Conservation (phyloP, 2,329 filamentous ascomycete species). For the Colletotrichum coccodes region DNA sequence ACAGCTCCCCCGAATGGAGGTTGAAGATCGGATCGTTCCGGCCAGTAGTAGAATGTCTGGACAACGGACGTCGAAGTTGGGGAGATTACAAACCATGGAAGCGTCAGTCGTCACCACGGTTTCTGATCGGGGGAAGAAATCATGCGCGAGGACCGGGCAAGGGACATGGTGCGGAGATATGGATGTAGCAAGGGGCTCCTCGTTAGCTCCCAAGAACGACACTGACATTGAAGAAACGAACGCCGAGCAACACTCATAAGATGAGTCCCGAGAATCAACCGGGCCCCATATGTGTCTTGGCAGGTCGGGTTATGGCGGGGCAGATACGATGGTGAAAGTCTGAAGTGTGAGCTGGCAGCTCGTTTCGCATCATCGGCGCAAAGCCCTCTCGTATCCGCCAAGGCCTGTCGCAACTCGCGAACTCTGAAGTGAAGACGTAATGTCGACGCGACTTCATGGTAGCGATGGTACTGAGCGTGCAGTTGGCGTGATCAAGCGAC, state of each 20-base stretch:
- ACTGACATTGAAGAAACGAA: neutral
- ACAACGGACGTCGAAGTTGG: neutral
- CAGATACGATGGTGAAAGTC: slow-evolving; percentile 5
- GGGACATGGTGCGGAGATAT: neutral
- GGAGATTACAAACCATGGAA: neutral
- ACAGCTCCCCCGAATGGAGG: neutral
- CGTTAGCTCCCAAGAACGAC: neutral
- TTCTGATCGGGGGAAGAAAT: neutral
- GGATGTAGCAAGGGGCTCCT: neutral
- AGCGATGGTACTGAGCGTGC: neutral
- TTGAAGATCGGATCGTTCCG: neutral
- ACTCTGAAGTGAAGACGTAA: neutral
- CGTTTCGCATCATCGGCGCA: neutral
- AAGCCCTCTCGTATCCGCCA: neutral
- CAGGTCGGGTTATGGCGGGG: neutral
- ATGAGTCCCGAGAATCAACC: neutral
- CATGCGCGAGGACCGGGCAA: neutral
- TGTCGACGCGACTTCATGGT: neutral
- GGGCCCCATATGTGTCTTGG: neutral
- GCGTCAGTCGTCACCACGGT: neutral
- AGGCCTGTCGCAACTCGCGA: neutral
- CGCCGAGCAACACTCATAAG: slow-evolving; percentile 2
- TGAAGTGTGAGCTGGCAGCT: neutral
- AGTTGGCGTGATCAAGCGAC: neutral
- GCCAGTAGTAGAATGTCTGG: neutral